Conservation (phyloP, 2,329 filamentous ascomycete species). For the Aureobasidium sp. region DNA sequence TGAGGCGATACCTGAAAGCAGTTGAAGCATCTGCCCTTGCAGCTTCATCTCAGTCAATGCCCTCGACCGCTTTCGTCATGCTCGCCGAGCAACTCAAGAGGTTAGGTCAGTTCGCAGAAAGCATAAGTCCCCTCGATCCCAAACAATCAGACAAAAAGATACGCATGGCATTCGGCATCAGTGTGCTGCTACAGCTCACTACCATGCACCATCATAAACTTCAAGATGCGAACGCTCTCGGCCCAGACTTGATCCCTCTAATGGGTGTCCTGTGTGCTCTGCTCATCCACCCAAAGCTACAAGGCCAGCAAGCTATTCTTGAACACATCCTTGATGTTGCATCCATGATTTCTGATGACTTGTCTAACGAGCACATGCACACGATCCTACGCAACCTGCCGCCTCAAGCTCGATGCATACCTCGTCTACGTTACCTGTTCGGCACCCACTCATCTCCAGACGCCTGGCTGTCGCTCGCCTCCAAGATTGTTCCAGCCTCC, state of each 20-base stretch:
- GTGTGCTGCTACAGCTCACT: conserved; percentile 34
- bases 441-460: conserved; percentile 29
- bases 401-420: conserved; percentile 22
- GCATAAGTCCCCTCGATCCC: background rate
- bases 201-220: conserved; percentile 29
- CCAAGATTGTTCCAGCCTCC: conserved; percentile 11
- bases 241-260: background rate
- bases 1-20: conserved; percentile 6
- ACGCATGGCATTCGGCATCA: conserved; percentile 15
- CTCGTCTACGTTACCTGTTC: conserved; percentile 34
- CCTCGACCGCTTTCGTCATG: background rate
- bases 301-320: conserved; percentile 26
- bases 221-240: background rate
- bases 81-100: conserved; percentile 5
- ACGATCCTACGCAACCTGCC: conserved; percentile 23
- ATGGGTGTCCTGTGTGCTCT: conserved; percentile 29
- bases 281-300: conserved; percentile 31
- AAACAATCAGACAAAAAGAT: background rate
- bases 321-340: conserved; percentile 39
- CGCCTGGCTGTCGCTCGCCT: conserved; percentile 36
- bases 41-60: background rate
- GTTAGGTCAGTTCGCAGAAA: conserved; percentile 9
- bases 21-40: conserved; percentile 3
- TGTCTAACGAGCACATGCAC: conserved; percentile 32
- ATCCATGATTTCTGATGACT: conserved; percentile 32